These are phyloP conservation scores for Misopates orontium DNA, from an alignment of 257 asterid genomes.

Conservation along the genomic window DNA sequence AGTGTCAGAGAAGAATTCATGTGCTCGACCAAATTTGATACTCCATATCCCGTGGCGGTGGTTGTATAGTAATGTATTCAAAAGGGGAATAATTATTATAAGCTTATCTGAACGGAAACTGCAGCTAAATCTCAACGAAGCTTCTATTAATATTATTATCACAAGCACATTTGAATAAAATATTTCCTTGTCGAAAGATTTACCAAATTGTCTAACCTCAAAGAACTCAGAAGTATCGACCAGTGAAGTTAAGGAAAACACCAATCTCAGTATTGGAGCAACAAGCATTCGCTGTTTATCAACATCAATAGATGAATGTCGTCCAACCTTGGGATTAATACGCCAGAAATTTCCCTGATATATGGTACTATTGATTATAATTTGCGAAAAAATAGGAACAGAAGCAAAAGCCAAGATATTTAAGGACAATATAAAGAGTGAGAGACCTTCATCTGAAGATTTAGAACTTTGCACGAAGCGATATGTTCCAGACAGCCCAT, in stretches of 20 bases:
- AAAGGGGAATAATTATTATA: slow-evolving; percentile 1
- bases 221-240: slow-evolving; percentile 81
- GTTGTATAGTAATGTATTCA: neutral
- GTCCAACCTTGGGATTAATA: slow-evolving; percentile 54
- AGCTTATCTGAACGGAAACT: neutral
- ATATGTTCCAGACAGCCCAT: slow-evolving; percentile 86
- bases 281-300: slow-evolving; percentile 72
- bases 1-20: too few relatives aligned
- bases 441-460: slow-evolving; percentile 69
- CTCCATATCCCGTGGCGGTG: too few relatives aligned
- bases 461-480: slow-evolving; percentile 71
- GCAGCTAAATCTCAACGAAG: neutral
- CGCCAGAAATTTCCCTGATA: slow-evolving; percentile 63
- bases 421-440: slow-evolving; percentile 6
- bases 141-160: neutral
- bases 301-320: slow-evolving; percentile 52
- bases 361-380: slow-evolving; percentile 15
- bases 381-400: neutral
- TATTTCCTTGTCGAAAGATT: slow-evolving; percentile 3
- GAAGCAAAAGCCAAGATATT: slow-evolving; percentile 9
- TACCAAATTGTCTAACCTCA: slow-evolving; percentile 58
- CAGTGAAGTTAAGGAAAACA: slow-evolving; percentile 79
- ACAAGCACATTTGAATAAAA: neutral
- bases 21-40: too few relatives aligned
- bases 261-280: slow-evolving; percentile 79